Base-by-base conservation (phyloP, 768 basidiomycete species). In the Postia placenta region DNA sequence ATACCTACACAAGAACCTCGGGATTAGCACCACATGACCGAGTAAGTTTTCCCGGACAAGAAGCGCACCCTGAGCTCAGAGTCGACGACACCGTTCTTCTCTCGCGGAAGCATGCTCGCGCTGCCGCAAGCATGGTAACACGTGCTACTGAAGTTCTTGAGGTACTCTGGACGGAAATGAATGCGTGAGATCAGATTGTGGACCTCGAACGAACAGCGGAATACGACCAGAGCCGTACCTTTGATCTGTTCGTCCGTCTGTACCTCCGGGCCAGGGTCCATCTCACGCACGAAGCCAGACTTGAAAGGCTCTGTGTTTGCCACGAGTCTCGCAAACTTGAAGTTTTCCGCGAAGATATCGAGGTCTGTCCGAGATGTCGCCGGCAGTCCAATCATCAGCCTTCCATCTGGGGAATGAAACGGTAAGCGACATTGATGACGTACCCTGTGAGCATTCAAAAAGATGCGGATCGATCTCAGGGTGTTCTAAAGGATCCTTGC, bases 21-120 rank as follows among this genome's bases (percentile, higher is more conserved):
- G n/a, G n/a, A 33, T 33, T 15, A 33, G 30, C 7, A 33, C 15
- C 30, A 33, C 30, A 15, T 7, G 30, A 33, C 30, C 30, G 30
- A 7, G 30, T 15, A 33, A 7, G 9, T 33, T 15, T 33, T 33
- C 30, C 15, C n/a, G n/a, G n/a, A n/a, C n/a, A n/a, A n/a, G n/a
- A n/a, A n/a, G n/a, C n/a, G n/a, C 36, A 72, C 70, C 49, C 60
- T 59, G 11, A 72, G 58, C 22, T 59, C 41, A n/a, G 56, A 44
- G 43, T 71, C 66, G 6, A 74, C 72, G 19, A 73, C 72, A 3
- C 72, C 72, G 20, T 56, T 57, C 23, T 67, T 55, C 15, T 66
- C 63, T 27, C 51, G 53, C 14, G 72, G 74, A 27, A 74, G 60
- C 62, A 76, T 68, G 11, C 68, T 67, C 46, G 65, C 65, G 0